These are phyloP conservation scores for Ceratocystis huliohia DNA, from an alignment of 2,329 filamentous ascomycete genomes.

Conservation along the genomic window DNA sequence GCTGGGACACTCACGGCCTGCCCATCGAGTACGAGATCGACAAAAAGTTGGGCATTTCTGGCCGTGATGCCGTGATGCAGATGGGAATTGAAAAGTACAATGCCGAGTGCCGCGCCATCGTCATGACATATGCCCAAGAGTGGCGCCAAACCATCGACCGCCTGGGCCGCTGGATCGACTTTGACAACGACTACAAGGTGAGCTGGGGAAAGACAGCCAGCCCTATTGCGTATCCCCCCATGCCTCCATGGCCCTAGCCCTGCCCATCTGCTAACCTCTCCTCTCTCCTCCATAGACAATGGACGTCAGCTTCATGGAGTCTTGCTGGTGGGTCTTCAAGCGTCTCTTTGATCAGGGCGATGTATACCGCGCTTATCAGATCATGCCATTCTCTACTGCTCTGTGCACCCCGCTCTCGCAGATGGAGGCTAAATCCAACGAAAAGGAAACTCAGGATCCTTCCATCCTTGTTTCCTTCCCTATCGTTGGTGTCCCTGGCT, in stretches of 20 bases:
- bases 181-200: slow-evolving; percentile 67
- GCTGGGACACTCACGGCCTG: slow-evolving; percentile 78
- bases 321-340: slow-evolving; percentile 68
- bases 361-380: slow-evolving; percentile 59
- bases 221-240: not conserved
- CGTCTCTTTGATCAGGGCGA: slow-evolving; percentile 58
- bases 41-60: slow-evolving; percentile 73
- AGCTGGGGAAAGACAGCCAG: not conserved
- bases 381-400: slow-evolving; percentile 66
- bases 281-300: slow-evolving; percentile 41
- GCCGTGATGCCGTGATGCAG: slow-evolving; percentile 66
- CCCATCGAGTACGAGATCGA: slow-evolving; percentile 88
- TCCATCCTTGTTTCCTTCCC: slow-evolving; percentile 61
- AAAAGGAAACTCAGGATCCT: slow-evolving; percentile 62
- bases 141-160: slow-evolving; percentile 68
- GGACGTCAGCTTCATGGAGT: slow-evolving; percentile 65
- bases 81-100: slow-evolving; percentile 76
- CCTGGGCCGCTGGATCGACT: slow-evolving; percentile 64
- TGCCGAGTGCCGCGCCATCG: slow-evolving; percentile 69
- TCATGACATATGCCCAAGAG: slow-evolving; percentile 69
- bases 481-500: slow-evolving; percentile 48
- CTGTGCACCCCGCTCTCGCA: slow-evolving; percentile 63
- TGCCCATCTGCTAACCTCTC: not conserved
- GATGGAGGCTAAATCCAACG: slow-evolving; percentile 64
- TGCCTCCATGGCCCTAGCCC: not conserved